A percentile compares a stretch with the other conserved stretches of the same genome.
These are phyloP conservation scores for Suillus sp. DNA, from an alignment of 768 basidiomycete species.

Conservation along the genomic window DNA sequence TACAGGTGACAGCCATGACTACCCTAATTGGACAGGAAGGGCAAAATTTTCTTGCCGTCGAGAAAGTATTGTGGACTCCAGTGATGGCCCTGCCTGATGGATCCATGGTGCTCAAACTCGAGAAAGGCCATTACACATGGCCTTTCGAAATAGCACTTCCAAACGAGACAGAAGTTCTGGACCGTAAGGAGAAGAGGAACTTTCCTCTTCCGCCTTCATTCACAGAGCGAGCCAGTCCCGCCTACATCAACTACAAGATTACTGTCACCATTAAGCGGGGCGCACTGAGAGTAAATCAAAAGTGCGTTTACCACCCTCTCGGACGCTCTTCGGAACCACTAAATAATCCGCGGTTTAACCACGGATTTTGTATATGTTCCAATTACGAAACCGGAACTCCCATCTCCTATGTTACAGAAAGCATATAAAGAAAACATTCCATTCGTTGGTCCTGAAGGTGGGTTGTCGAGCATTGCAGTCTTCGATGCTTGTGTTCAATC, in stretches of 20 bases:
- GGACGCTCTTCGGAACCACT: neutral
- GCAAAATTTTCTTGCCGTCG: constrained; percentile 45
- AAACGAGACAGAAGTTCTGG: constrained; percentile 39
- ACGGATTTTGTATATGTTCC: constrained; percentile 38
- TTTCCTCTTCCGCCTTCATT: constrained; percentile 55
- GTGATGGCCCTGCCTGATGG: constrained; percentile 25
- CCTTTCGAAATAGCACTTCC: constrained; percentile 53
- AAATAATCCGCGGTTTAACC: constrained; percentile 28
- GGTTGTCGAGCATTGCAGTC: neutral
- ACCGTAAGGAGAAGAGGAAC: constrained; percentile 37
- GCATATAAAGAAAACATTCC: constrained; percentile 36
- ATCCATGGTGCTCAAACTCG: constrained; percentile 35
- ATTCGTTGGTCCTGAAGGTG: constrained; percentile 39
- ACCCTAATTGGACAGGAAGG: constrained; percentile 61
- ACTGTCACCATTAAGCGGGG: constrained; percentile 52
- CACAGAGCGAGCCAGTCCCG: constrained; percentile 55
- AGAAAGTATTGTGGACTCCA: constrained; percentile 45
- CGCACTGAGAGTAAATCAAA: constrained; percentile 50
- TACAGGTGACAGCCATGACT: constrained; percentile 48
- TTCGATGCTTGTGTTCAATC: neutral
- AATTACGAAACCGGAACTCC: constrained; percentile 34
- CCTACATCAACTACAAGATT: constrained; percentile 58
- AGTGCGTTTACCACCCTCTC: constrained; percentile 13
- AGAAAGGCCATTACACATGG: constrained; percentile 49
- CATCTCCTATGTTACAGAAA: constrained; percentile 39